phyloP scores from a whole-genome alignment of 805 yeast genomes.

The Kluyveromyces nonfermentans region DNA sequence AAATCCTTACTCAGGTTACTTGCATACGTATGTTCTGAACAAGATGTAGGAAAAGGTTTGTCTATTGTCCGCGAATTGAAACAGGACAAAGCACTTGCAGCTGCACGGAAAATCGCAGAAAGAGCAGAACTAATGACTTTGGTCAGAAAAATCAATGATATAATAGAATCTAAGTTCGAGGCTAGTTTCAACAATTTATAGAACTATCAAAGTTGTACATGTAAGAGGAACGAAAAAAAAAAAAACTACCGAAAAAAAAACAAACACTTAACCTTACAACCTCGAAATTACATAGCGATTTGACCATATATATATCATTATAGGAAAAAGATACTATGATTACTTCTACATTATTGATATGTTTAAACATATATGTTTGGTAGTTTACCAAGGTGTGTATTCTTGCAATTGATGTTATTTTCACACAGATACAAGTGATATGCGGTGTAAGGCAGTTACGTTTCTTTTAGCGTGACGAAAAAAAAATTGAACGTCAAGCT shows the following conservation, averaged over 20 bases:
- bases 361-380: neutral
- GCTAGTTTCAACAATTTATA: conserved; percentile 16
- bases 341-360: neutral
- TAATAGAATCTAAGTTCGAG: conserved; percentile 37
- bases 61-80: conserved; percentile 60
- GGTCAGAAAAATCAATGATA: conserved; percentile 44
- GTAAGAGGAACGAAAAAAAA: neutral
- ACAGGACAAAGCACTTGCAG: conserved; percentile 70
- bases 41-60: conserved; percentile 54
- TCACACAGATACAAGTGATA: neutral
- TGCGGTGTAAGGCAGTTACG: neutral
- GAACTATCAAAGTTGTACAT: neutral
- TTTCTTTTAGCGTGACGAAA: neutral
- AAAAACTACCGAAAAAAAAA: no score
- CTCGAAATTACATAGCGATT: no score
- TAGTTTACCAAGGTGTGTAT: no score
- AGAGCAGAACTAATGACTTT: conserved; percentile 48
- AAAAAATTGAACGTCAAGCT: conserved; percentile 31
- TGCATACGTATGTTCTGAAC: conserved; percentile 62
- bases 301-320: no score
- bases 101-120: conserved; percentile 79
- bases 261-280: no score
- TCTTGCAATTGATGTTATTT: no score
- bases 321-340: no score
- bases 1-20: conserved; percentile 68